These are phyloP conservation scores for Pistacia atlantica DNA, from an alignment of 345 rosid species.

Conservation along the genomic window DNA sequence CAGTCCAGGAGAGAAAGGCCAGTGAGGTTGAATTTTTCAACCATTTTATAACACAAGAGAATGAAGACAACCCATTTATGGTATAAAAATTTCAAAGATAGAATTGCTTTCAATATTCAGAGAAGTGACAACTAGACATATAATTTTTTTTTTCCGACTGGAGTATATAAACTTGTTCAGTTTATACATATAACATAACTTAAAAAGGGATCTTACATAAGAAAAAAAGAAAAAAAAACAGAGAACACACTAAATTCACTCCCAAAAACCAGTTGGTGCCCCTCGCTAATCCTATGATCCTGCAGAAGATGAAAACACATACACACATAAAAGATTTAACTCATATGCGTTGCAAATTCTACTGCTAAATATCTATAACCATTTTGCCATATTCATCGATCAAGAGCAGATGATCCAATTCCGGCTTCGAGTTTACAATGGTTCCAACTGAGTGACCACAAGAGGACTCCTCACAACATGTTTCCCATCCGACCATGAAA, in stretches of 20 bases:
- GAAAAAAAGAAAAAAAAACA: background rate
- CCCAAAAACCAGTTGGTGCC: conserved; percentile 7
- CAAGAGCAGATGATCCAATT: conserved; percentile 30
- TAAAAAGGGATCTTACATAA: background rate
- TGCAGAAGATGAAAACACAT: background rate
- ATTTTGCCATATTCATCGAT: conserved; percentile 5
- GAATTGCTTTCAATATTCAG: too few species aligned
- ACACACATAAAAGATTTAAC: conserved; percentile 4
- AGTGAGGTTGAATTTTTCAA: background rate
- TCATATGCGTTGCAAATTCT: conserved; percentile 17
- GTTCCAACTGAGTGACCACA: conserved; percentile 60
- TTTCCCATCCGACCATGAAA: conserved; percentile 78
- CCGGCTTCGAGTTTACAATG: conserved; percentile 33
- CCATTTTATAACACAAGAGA: background rate
- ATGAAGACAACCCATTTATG: background rate
- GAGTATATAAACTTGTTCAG: conserved; percentile 35
- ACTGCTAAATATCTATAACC: background rate
- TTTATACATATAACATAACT: conserved; percentile 28
- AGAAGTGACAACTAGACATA: too few species aligned
- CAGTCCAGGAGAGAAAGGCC: too few species aligned
- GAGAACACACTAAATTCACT: conserved; percentile 3
- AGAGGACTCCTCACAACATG: conserved; percentile 77
- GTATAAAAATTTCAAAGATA: too few species aligned
- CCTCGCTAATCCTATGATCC: conserved; percentile 14
- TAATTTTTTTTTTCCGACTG: background rate